Conservation (phyloP, 768 basidiomycete species). For the Phaeolepiota aurea region DNA sequence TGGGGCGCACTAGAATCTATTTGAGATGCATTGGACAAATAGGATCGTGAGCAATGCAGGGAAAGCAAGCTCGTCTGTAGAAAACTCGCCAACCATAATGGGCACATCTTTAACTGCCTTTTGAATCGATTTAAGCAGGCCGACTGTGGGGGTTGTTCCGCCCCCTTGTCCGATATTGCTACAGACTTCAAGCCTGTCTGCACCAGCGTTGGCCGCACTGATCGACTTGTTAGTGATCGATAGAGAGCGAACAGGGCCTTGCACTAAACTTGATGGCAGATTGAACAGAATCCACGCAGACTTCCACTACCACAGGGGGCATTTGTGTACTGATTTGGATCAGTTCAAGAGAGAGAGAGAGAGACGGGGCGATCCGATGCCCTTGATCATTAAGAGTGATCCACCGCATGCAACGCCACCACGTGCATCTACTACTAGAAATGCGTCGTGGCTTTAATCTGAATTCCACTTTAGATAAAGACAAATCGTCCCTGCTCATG, state of each 20-base stretch:
- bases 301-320: conserved; percentile 34
- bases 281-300: conserved; percentile 72
- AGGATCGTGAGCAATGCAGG: conserved; percentile 1
- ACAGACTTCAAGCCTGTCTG: conserved; percentile 73
- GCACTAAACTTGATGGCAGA: conserved; percentile 52
- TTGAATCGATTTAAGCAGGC: conserved; percentile 54
- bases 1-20: conserved; percentile 76
- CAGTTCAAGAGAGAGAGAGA: background rate
- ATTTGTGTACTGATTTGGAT: background rate
- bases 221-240: conserved; percentile 6
- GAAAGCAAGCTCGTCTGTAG: background rate
- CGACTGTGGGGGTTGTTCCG: conserved; percentile 77
- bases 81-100: conserved; percentile 49
- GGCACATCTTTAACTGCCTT: conserved; percentile 39
- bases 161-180: conserved; percentile 65
- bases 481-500: too few species aligned
- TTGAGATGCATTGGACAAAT: conserved; percentile 6
- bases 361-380: too few species aligned
- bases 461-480: too few species aligned
- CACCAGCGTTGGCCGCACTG: conserved; percentile 67
- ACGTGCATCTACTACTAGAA: too few species aligned
- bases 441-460: too few species aligned
- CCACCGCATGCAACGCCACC: too few species aligned
- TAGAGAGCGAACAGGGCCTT: background rate
- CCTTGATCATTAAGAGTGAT: too few species aligned